phyloP scores from a whole-genome alignment of 352 stramenopile genomes.

The Phytophthora sp. region DNA sequence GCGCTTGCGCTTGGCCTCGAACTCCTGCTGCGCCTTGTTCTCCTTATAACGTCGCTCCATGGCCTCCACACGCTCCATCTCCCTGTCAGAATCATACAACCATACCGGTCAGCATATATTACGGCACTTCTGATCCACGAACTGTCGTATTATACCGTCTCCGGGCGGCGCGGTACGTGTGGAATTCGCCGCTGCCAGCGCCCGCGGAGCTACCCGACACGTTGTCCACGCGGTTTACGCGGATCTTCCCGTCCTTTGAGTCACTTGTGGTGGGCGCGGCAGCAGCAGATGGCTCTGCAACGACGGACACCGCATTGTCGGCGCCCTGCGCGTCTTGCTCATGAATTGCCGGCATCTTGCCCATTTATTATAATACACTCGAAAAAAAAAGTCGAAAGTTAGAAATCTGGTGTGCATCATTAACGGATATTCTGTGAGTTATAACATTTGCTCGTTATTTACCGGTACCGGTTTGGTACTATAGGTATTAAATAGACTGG shows the following conservation, averaged over 20 bases:
- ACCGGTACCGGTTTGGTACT: no score
- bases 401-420: no score
- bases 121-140: background rate
- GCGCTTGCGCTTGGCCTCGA: slow-evolving; percentile 68
- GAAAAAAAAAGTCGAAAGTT: no score
- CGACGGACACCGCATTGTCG: slow-evolving; percentile 27
- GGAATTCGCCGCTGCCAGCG: slow-evolving; percentile 95
- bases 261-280: slow-evolving; percentile 4
- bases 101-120: background rate
- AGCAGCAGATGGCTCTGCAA: background rate
- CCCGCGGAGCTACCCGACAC: slow-evolving; percentile 94
- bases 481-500: no score
- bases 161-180: slow-evolving; percentile 95
- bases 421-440: no score
- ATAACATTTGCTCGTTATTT: no score
- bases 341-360: no score
- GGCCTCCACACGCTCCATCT: slow-evolving; percentile 91
- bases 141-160: slow-evolving; percentile 54
- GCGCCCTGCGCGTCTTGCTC: slow-evolving; percentile 78
- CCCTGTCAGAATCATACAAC: slow-evolving; percentile 50
- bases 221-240: slow-evolving; percentile 92
- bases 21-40: slow-evolving; percentile 64
- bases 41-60: slow-evolving; percentile 89
- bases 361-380: no score
- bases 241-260: slow-evolving; percentile 42